phyloP scores from a whole-genome alignment of 1,284 basidiomycete species.

The Rhodotorula sp. region DNA sequence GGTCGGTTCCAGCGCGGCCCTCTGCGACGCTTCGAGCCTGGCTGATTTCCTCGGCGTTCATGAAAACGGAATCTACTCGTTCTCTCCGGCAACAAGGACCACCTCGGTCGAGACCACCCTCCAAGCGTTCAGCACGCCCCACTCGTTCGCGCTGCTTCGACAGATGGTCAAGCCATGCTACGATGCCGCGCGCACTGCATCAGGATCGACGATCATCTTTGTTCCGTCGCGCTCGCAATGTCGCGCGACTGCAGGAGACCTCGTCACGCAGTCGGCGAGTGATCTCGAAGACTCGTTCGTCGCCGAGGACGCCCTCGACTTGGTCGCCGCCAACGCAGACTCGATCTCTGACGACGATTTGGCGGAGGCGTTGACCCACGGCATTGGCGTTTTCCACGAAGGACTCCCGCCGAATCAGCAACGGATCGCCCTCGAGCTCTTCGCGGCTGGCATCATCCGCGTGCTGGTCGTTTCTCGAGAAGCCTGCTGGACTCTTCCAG shows the following conservation, averaged over 20 bases:
- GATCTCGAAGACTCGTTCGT: constrained; percentile 57
- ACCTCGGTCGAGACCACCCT: constrained; percentile 69
- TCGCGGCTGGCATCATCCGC: constrained; percentile 73
- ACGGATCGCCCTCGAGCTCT: constrained; percentile 76
- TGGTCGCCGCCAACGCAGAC: constrained; percentile 59
- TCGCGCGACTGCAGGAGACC: constrained; percentile 69
- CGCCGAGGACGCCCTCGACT: constrained; percentile 59
- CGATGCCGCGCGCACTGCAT: constrained; percentile 55
- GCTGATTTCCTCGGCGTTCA: constrained; percentile 79
- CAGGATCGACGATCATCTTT: constrained; percentile 69
- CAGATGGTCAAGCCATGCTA: constrained; percentile 90
- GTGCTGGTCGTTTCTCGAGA: constrained; percentile 80
- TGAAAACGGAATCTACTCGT: constrained; percentile 64
- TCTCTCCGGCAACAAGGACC: constrained; percentile 78
- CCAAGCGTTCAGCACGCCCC: constrained; percentile 79
- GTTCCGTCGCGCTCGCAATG: constrained; percentile 84
- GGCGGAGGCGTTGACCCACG: constrained; percentile 75
- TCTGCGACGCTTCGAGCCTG: constrained; percentile 76
- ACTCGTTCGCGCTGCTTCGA: constrained; percentile 83
- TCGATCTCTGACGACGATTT: constrained; percentile 67
- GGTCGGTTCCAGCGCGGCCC: constrained; percentile 72
- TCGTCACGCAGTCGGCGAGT: constrained; percentile 82
- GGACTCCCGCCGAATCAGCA: constrained; percentile 69
- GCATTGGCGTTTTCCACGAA: constrained; percentile 84
- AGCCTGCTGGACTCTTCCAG: constrained; percentile 78